phyloP scores from a whole-genome alignment of 1,139 yeast genomes.

The Debaryomyces singareniensis region DNA sequence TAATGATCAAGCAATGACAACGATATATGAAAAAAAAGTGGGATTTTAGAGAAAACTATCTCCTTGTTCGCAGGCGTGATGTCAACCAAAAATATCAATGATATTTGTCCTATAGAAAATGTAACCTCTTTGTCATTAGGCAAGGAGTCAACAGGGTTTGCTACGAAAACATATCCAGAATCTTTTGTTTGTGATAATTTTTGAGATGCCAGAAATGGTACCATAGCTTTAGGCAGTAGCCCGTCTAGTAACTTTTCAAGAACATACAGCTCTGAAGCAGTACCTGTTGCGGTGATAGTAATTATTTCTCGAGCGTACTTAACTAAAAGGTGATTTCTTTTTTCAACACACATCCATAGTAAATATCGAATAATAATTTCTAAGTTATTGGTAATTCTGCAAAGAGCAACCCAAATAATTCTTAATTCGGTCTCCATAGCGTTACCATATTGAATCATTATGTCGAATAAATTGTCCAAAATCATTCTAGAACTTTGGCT shows the following conservation, averaged over 20 bases:
- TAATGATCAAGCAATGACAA: slow-evolving; percentile 85
- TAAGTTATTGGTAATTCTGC: slow-evolving; percentile 62
- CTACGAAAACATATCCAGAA: slow-evolving; percentile 56
- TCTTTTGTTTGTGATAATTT: slow-evolving; percentile 6
- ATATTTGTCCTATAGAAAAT: slow-evolving; percentile 82
- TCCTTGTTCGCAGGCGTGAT: slow-evolving; percentile 58
- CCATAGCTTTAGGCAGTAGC: slow-evolving; percentile 80
- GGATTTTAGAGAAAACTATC: slow-evolving; percentile 49
- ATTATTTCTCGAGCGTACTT: slow-evolving; percentile 76
- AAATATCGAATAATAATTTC: slow-evolving; percentile 69
- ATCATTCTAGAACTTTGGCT: slow-evolving; percentile 70
- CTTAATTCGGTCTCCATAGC: slow-evolving; percentile 80
- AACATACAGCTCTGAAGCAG: slow-evolving; percentile 49
- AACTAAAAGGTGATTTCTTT: slow-evolving; percentile 70
- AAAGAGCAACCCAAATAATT: slow-evolving; percentile 91
- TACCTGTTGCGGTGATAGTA: slow-evolving; percentile 60
- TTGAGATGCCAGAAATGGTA: slow-evolving; percentile 50
- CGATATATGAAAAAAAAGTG: slow-evolving; percentile 77
- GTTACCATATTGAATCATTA: slow-evolving; percentile 72
- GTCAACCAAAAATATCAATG: slow-evolving; percentile 80
- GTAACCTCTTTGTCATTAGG: slow-evolving; percentile 66
- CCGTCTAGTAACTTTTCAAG: slow-evolving; percentile 53
- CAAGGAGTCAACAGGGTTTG: slow-evolving; percentile 56
- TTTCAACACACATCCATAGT: slow-evolving; percentile 59
- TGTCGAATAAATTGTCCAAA: slow-evolving; percentile 72